A percentile compares a stretch with the other conserved stretches of the same genome.
Evolutionary conservation across 257 asterid genomes (phyloP).

Genomic region (Penstemon newberryi): DNA sequence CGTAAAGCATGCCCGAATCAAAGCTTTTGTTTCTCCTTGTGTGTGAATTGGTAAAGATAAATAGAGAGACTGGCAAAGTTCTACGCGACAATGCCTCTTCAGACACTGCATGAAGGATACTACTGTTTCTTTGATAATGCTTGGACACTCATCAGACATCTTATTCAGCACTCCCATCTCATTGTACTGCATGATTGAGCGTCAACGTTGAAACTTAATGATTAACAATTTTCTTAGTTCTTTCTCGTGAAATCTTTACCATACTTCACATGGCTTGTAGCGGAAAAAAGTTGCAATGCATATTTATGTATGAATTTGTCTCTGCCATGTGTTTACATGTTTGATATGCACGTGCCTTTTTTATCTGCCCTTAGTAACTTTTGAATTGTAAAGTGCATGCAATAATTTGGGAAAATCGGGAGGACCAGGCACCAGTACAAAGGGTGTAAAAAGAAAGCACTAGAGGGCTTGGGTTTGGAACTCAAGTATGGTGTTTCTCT

Average conservation of each 20-base stretch:
- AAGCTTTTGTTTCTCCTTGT: constrained; percentile 16
- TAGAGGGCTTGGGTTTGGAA: too few species aligned
- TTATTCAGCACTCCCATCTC: background rate
- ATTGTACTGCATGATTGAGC: background rate
- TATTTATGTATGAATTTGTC: background rate
- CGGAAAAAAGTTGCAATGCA: too few species aligned
- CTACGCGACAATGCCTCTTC: constrained; percentile 4
- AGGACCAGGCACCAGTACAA: too few species aligned
- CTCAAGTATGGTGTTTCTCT: too few species aligned
- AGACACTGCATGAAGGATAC: constrained; percentile 7
- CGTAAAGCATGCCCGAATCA: constrained; percentile 18
- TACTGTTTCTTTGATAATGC: constrained; percentile 1
- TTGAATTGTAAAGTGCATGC: too few species aligned
- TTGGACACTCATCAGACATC: background rate
- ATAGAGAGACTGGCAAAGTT: constrained; percentile 16
- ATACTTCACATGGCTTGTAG: background rate
- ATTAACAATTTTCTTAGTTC: background rate
- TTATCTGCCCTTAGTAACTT: too few species aligned
- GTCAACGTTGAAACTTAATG: background rate
- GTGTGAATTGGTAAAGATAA: constrained; percentile 15
- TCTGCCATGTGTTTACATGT: too few species aligned
- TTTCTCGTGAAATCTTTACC: background rate
- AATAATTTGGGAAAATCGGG: too few species aligned
- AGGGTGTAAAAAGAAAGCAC: too few species aligned
- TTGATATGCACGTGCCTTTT: too few species aligned